Evolutionary conservation across 371 early-diverging fungal species (phyloP).

Genomic region (Actinomortierella ambigua): DNA sequence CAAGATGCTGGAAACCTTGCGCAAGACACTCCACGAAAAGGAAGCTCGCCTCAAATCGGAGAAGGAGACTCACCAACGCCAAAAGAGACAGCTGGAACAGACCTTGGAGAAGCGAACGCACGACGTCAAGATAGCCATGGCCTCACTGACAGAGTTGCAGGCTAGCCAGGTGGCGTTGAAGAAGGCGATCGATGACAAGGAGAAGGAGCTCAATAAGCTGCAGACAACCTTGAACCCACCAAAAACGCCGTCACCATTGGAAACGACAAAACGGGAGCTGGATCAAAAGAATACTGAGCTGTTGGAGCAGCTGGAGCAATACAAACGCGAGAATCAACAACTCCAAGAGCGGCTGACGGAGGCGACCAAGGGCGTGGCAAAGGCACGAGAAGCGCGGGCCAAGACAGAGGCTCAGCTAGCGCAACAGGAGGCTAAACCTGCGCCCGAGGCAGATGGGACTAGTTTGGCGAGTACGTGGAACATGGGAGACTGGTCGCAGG

Average conservation of each 20-base stretch:
- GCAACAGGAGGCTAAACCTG: constrained; percentile 4
- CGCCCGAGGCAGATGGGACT: not conserved
- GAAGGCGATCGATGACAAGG: constrained; percentile 35
- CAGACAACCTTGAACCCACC: constrained; percentile 35
- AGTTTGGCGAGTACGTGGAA: too few species aligned
- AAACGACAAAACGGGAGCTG: constrained; percentile 36
- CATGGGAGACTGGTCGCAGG: too few species aligned
- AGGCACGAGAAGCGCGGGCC: constrained; percentile 18
- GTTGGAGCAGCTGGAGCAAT: constrained; percentile 27
- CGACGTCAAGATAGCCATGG: constrained; percentile 28
- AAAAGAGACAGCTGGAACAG: constrained; percentile 22
- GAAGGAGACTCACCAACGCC: constrained; percentile 23
- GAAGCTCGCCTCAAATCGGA: constrained; percentile 20
- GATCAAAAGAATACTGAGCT: constrained; percentile 30
- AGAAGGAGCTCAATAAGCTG: constrained; percentile 28
- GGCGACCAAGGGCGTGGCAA: constrained; percentile 26
- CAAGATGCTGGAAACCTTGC: constrained; percentile 25
- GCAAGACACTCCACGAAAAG: constrained; percentile 20
- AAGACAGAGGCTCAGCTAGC: constrained; percentile 5
- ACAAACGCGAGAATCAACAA: constrained; percentile 28
- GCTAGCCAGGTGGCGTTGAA: constrained; percentile 15
- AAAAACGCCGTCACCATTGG: constrained; percentile 12
- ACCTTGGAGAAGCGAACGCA: constrained; percentile 22
- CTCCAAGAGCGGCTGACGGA: constrained; percentile 35
- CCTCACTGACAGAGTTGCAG: constrained; percentile 16